Evolutionary conservation across 805 yeast genomes (phyloP), one percentile per base, ranked within the genome.

Genomic region (Ogataea methanolica): DNA sequence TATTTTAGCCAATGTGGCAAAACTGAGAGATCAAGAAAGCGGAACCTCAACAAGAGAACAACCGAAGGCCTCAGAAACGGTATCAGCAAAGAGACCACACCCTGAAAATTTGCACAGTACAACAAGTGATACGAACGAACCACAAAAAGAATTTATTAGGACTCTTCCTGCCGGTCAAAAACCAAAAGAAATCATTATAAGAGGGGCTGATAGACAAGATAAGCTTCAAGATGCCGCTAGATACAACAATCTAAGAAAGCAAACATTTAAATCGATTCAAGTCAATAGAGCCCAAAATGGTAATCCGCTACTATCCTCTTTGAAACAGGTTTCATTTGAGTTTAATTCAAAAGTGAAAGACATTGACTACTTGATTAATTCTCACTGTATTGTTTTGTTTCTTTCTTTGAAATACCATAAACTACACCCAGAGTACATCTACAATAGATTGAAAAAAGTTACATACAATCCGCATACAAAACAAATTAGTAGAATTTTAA

Each of bases 331-430:
- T 0, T 76, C 71, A 46, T 80, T 70, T 77, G 78, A 81, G 55
- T 81, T 61, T 69, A 82, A 75, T 44, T 70, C 74, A 6, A 66
- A 65, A 16, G 65, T 73, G 50, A 72, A 67, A 54, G 75, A 65
- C 59, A 85, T 70, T 55, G 95, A 87, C 60, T 87, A 86, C 62
- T 71, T 82, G 42, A 74, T 86, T 15, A 81, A 77, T 47, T 69
- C 82, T 31, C 65, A 76, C 62, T 63, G 79, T 61, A 76, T 76
- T 47, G 75, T 84, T 1, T 56, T 87, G 0, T 85, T 85, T 53
- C 69, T 87, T 3, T 80, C 88, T 1, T 62, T 87, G 42, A 82
- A 83, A 44, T 87, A 86, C 60, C 89, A 85, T 59, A 85, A 85
- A 61, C 67, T 87, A 36, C 85, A 83, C 53, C 89, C 91, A 0